Percentiles rank a stretch among this genome's conserved stretches.
Conservation (phyloP, 306 rosid species). For the Elaeagnus macrophylla region DNA sequence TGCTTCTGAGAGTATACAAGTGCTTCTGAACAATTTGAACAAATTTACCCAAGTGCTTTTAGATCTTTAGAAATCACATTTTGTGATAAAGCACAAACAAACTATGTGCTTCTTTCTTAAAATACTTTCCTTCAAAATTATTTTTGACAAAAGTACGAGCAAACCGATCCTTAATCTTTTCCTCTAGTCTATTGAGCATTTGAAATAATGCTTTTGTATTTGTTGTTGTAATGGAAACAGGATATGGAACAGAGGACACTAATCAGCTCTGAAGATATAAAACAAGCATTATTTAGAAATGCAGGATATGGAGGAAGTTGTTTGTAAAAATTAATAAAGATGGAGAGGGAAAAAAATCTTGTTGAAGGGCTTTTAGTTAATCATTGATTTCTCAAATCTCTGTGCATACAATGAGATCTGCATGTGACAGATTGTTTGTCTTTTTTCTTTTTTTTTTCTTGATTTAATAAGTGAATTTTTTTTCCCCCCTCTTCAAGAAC, state of each 20-base stretch:
- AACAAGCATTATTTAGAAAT: slow-evolving; percentile 69
- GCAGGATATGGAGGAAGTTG: slow-evolving; percentile 97
- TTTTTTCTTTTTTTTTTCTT: not conserved
- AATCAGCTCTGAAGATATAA: slow-evolving; percentile 53
- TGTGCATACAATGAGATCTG: slow-evolving; percentile 20
- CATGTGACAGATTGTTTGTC: slow-evolving; percentile 8
- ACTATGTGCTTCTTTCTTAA: too few species aligned
- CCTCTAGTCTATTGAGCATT: not conserved
- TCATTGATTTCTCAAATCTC: slow-evolving; percentile 8
- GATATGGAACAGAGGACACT: slow-evolving; percentile 37
- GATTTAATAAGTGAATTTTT: slow-evolving; percentile 22
- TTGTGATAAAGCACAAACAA: too few species aligned
- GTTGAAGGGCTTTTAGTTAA: not conserved
- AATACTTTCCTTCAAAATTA: too few species aligned
- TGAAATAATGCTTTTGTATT: slow-evolving; percentile 1
- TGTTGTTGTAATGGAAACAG: slow-evolving; percentile 28
- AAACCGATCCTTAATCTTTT: too few species aligned
- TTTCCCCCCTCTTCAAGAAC: slow-evolving; percentile 9
- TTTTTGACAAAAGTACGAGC: too few species aligned
- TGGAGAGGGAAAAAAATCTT: slow-evolving; percentile 1
- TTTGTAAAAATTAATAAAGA: slow-evolving; percentile 29
- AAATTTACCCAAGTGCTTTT: too few species aligned
- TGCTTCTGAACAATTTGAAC: too few species aligned
- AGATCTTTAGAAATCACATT: too few species aligned
- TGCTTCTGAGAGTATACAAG: too few species aligned